Conservation (phyloP, 208 protist species). For the Phytomonas sp. region DNA sequence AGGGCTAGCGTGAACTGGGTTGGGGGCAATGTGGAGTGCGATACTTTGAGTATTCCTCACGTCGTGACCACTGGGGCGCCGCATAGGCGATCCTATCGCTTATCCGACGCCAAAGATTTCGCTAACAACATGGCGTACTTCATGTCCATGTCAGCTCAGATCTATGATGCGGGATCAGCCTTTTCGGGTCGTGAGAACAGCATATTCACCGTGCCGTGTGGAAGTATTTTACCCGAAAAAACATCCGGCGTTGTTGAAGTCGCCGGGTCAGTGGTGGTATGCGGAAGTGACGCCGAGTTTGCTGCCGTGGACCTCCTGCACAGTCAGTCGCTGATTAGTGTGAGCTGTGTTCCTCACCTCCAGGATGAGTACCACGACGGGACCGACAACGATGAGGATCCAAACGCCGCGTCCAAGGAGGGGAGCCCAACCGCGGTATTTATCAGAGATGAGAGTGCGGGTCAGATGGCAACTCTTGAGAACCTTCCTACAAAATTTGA, state of each 20-base stretch:
- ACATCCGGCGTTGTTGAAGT: no score
- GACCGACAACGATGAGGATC: background rate
- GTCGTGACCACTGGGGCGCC: no score
- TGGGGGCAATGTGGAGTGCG: no score
- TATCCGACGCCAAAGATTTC: background rate
- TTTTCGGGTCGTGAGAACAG: no score
- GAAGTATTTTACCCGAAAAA: no score
- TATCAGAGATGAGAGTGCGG: background rate
- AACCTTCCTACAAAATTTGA: no score
- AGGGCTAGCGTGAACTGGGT: slow-evolving; percentile 34
- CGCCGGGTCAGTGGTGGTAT: background rate
- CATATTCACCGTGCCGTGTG: no score
- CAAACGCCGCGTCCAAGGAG: background rate
- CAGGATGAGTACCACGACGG: slow-evolving; percentile 1
- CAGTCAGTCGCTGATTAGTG: slow-evolving; percentile 4
- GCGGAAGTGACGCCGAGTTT: background rate
- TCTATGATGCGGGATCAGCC: no score
- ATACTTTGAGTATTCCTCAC: no score
- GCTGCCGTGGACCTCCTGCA: background rate
- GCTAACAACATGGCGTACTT: no score
- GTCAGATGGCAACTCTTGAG: background rate
- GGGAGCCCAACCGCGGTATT: background rate
- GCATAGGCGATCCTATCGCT: no score
- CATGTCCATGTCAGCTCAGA: no score
- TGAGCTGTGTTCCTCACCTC: slow-evolving; percentile 6